Percentiles rank a stretch among this genome's conserved stretches.
These are phyloP conservation scores for Aureobasidium pullulans DNA, from an alignment of 2,329 filamentous ascomycete species.

Conservation along the genomic window DNA sequence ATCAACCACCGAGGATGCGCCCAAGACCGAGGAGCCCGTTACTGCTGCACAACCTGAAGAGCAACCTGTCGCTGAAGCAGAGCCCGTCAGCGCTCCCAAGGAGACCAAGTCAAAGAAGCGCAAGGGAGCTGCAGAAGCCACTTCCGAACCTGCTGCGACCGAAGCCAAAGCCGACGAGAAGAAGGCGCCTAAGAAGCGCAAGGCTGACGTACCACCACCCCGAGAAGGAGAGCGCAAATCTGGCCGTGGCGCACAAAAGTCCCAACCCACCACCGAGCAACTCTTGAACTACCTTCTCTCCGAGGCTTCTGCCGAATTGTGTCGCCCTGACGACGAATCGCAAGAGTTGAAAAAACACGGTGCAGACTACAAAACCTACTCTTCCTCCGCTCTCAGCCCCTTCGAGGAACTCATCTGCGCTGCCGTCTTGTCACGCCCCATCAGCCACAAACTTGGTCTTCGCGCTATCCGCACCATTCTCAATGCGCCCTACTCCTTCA, in stretches of 20 bases:
- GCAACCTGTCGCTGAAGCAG: background rate
- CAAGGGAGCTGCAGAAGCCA: conserved; percentile 4
- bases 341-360: conserved; percentile 22
- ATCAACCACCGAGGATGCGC: background rate
- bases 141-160: background rate
- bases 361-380: conserved; percentile 26
- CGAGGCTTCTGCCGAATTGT: conserved; percentile 23
- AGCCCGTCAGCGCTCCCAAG: background rate
- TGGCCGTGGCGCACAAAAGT: conserved; percentile 20
- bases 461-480: conserved; percentile 38
- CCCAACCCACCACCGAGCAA: conserved; percentile 22
- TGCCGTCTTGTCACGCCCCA: conserved; percentile 37
- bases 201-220: conserved; percentile 15
- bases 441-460: conserved; percentile 37
- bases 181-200: conserved; percentile 21
- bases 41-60: background rate
- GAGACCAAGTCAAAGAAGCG: conserved; percentile 2
- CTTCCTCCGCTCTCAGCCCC: conserved; percentile 27
- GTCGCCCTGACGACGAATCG: conserved; percentile 29
- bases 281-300: conserved; percentile 29
- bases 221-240: conserved; percentile 24
- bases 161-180: conserved; percentile 1
- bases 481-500: conserved; percentile 36
- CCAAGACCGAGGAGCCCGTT: background rate
- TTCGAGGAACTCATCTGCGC: conserved; percentile 41